Percentiles rank a stretch among this genome's conserved stretches.
Evolutionary conservation across 1,139 yeast species (phyloP).

Genomic region (Pichia sp.): DNA sequence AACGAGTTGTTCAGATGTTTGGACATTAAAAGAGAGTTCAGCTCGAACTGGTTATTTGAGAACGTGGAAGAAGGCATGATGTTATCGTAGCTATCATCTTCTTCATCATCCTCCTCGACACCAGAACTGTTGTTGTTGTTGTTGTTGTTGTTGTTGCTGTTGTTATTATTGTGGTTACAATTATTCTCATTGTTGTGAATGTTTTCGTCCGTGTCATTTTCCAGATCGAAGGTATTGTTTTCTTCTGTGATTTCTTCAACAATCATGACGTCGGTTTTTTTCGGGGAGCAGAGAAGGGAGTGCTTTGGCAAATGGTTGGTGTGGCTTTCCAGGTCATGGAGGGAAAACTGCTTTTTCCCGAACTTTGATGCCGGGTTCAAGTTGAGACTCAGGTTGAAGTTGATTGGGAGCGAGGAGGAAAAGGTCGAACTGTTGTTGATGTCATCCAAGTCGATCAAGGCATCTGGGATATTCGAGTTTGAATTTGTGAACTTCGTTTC

Average conservation of each 20-base stretch:
- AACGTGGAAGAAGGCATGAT: not conserved
- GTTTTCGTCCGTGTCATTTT: not conserved
- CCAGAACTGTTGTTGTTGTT: not conserved
- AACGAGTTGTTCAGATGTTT: conserved; percentile 12
- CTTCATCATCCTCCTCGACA: not conserved
- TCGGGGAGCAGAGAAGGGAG: conserved; percentile 28
- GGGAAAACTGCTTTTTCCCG: not conserved
- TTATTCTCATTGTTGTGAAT: conserved; percentile 4
- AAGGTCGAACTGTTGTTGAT: conserved; percentile 16
- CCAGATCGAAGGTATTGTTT: conserved; percentile 17
- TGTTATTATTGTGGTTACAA: conserved; percentile 1
- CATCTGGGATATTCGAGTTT: conserved; percentile 29
- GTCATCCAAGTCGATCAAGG: conserved; percentile 33
- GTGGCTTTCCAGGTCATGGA: not conserved
- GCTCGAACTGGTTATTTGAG: conserved; percentile 10
- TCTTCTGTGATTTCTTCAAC: conserved; percentile 30
- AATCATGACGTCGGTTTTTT: conserved; percentile 28
- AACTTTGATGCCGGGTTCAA: not conserved
- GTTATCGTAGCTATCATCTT: conserved; percentile 10
- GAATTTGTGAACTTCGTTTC: conserved; percentile 26
- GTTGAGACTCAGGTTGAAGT: not conserved
- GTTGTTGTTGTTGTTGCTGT: not conserved
- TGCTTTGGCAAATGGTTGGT: conserved; percentile 24
- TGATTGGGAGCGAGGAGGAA: not conserved
- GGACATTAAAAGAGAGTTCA: conserved; percentile 18